Percentiles rank a stretch among this genome's conserved stretches.
Conservation (phyloP, 306 rosid genomes). For the Urtica urens region DNA sequence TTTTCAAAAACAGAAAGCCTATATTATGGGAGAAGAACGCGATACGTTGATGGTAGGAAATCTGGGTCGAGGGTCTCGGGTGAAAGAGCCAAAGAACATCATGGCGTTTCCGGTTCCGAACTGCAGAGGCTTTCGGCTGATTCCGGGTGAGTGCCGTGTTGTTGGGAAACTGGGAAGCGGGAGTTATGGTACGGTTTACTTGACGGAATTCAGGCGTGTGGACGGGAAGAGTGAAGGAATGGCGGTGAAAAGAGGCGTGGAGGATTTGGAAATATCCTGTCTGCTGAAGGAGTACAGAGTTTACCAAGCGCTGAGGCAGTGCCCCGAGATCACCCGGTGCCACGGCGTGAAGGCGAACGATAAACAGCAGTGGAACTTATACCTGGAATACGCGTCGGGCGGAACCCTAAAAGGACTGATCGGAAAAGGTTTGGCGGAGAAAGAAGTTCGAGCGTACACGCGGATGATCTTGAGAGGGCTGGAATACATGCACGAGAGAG, state of each 20-base stretch:
- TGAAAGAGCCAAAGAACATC: too few relatives aligned
- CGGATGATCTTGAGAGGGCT: slow-evolving; percentile 9
- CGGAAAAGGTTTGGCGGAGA: background rate
- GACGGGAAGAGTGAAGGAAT: too few relatives aligned
- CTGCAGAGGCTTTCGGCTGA: too few relatives aligned
- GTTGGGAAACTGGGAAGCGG: too few relatives aligned
- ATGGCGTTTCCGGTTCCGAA: too few relatives aligned
- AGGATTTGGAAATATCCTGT: background rate
- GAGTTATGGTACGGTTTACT: too few relatives aligned
- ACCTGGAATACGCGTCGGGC: slow-evolving; percentile 2
- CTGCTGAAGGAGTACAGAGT: background rate
- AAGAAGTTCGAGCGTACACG: background rate
- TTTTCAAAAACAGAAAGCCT: too few relatives aligned
- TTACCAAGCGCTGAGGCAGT: background rate
- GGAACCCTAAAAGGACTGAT: slow-evolving; percentile 3
- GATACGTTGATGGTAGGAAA: too few relatives aligned
- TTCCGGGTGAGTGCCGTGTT: too few relatives aligned
- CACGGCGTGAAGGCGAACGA: background rate
- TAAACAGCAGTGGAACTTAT: background rate
- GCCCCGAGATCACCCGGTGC: slow-evolving; percentile 3
- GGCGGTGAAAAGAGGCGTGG: background rate
- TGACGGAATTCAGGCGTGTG: too few relatives aligned
- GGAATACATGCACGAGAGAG: background rate
- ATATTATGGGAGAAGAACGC: too few relatives aligned
- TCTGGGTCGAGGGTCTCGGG: too few relatives aligned